These are phyloP conservation scores for Neofusicoccum umdonicola DNA, from an alignment of 2,329 filamentous ascomycete species.

Conservation along the genomic window DNA sequence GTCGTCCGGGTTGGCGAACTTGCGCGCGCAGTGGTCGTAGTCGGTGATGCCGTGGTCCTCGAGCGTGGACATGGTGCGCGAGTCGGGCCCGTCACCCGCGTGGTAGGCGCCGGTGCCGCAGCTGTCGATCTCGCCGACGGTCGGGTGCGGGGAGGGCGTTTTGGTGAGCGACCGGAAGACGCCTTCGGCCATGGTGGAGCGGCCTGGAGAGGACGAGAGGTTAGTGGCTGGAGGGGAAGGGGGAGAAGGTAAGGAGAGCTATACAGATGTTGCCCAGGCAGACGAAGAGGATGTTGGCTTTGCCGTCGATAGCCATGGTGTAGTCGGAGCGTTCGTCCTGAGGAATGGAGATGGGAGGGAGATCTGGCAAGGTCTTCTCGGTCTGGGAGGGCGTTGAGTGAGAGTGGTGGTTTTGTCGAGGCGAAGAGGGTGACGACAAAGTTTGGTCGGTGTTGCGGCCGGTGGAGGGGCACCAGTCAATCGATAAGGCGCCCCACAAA, in stretches of 20 bases:
- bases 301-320: constrained; percentile 18
- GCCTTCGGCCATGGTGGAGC: constrained; percentile 93
- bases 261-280: constrained; percentile 94
- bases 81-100: constrained; percentile 70
- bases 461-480: not conserved
- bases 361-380: not conserved
- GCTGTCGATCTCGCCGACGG: constrained; percentile 73
- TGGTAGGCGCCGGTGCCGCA: constrained; percentile 92
- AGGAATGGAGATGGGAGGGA: not conserved
- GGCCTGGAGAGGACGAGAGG: constrained; percentile 40
- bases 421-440: not conserved
- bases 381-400: not conserved
- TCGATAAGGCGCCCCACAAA: constrained; percentile 2
- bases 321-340: not conserved
- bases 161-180: constrained; percentile 73
- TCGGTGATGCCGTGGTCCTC: constrained; percentile 69
- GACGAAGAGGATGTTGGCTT: constrained; percentile 81
- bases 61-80: constrained; percentile 79
- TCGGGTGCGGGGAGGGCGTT: constrained; percentile 41
- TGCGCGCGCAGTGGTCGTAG: constrained; percentile 75
- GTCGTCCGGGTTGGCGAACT: constrained; percentile 66
- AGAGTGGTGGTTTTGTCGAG: not conserved
- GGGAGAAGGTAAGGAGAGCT: constrained; percentile 19
- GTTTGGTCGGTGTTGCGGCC: not conserved
- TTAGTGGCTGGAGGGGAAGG: constrained; percentile 33